Conservation (phyloP, 83 land plant species). For the Picea abies region DNA sequence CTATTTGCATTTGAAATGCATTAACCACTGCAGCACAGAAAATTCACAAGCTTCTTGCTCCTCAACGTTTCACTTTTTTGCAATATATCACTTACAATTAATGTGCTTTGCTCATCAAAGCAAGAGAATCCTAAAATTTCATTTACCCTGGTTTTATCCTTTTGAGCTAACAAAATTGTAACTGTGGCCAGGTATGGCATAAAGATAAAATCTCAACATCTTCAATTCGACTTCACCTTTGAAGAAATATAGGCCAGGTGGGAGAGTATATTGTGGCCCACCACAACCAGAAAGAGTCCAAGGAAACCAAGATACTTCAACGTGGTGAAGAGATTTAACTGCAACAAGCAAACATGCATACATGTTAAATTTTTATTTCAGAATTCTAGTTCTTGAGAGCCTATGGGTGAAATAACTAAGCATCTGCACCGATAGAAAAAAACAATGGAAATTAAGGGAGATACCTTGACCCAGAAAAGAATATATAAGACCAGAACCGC, state of each 20-base stretch:
- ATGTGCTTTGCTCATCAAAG: no score
- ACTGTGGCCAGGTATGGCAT: background rate
- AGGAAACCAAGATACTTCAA: conserved; percentile 47
- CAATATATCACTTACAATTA: no score
- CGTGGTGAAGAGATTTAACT: conserved; percentile 15
- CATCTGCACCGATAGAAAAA: background rate
- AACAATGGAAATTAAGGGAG: background rate
- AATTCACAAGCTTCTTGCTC: no score
- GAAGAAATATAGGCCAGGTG: conserved; percentile 39
- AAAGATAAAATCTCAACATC: background rate
- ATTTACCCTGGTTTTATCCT: no score
- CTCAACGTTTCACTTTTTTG: no score
- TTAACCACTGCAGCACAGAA: no score
- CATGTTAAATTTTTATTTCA: background rate
- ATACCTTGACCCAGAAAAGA: conserved; percentile 78
- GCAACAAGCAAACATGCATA: background rate
- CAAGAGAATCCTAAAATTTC: no score
- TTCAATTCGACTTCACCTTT: conserved; percentile 22
- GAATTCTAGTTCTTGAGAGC: background rate
- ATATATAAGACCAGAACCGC: conserved; percentile 54
- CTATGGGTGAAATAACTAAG: background rate
- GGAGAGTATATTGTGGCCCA: conserved; percentile 65
- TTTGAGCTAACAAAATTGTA: no score
- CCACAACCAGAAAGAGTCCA: conserved; percentile 51
- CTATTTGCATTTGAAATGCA: no score